A percentile compares a stretch with the other conserved stretches of the same genome.
Evolutionary conservation across 441 rosid species (phyloP).

Genomic region (Theobroma grandiflorum): DNA sequence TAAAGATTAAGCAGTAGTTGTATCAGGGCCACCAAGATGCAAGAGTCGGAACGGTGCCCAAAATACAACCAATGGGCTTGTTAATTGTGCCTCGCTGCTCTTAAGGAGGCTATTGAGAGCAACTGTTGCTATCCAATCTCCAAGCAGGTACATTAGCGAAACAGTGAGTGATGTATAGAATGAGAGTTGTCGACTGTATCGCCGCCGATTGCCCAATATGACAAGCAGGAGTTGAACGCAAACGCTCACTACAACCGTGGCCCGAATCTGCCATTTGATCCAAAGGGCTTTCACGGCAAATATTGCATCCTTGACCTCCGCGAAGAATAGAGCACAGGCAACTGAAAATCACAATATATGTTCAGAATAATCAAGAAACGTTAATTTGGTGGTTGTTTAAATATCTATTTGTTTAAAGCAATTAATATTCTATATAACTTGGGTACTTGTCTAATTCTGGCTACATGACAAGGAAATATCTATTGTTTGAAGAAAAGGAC

Average conservation of each 20-base stretch:
- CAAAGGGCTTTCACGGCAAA: neutral
- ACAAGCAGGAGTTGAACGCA: neutral
- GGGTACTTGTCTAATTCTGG: too few relatives aligned
- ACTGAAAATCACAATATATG: slow-evolving; percentile 45
- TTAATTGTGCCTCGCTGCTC: neutral
- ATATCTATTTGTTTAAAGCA: too few relatives aligned
- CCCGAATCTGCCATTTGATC: neutral
- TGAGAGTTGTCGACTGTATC: neutral
- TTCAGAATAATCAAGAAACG: too few relatives aligned
- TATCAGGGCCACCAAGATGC: slow-evolving; percentile 27
- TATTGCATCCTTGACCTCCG: neutral
- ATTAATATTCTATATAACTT: too few relatives aligned
- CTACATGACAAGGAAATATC: too few relatives aligned
- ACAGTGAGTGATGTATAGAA: neutral
- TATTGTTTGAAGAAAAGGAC: too few relatives aligned
- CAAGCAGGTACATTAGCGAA: neutral
- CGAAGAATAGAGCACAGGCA: neutral
- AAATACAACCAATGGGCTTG: slow-evolving; percentile 8
- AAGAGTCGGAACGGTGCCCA: slow-evolving; percentile 21
- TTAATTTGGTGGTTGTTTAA: too few relatives aligned
- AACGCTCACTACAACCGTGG: neutral
- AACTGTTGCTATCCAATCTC: slow-evolving; percentile 3
- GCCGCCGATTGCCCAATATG: neutral
- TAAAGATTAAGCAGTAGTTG: neutral
- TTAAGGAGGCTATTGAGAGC: neutral